phyloP scores from a whole-genome alignment of 306 rosid species.

The Adenanthera pavonina region DNA sequence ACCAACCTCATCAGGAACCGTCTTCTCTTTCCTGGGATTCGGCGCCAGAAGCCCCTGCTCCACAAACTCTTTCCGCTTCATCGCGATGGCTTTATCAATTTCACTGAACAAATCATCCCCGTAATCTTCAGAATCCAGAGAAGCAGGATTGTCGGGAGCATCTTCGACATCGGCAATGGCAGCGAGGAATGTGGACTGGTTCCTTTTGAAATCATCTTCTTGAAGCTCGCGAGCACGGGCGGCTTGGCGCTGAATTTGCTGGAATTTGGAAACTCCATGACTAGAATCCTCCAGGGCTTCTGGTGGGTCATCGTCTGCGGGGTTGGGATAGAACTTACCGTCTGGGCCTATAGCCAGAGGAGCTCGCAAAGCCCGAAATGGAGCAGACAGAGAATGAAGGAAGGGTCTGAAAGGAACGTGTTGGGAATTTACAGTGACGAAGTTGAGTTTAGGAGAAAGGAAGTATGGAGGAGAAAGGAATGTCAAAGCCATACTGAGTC shows the following conservation, averaged over 20 bases:
- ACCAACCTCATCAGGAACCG: slow-evolving; percentile 3
- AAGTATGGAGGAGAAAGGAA: slow-evolving; percentile 56
- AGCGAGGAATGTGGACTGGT: slow-evolving; percentile 80
- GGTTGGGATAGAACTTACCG: slow-evolving; percentile 79
- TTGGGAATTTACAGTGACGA: slow-evolving; percentile 43
- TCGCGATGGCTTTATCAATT: slow-evolving; percentile 81
- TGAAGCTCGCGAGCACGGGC: slow-evolving; percentile 69
- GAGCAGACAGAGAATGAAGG: slow-evolving; percentile 25
- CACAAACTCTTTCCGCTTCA: slow-evolving; percentile 89
- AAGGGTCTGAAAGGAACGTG: slow-evolving; percentile 30
- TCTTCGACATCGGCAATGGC: slow-evolving; percentile 88
- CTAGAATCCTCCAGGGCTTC: slow-evolving; percentile 73
- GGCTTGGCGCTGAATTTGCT: slow-evolving; percentile 84
- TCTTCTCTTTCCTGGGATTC: slow-evolving; percentile 64
- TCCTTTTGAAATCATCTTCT: slow-evolving; percentile 73
- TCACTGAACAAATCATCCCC: slow-evolving; percentile 87
- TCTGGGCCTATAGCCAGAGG: slow-evolving; percentile 62
- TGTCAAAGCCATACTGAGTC: slow-evolving; percentile 63
- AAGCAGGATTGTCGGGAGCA: slow-evolving; percentile 51
- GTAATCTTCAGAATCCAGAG: slow-evolving; percentile 38
- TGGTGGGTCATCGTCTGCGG: slow-evolving; percentile 88
- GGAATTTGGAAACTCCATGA: slow-evolving; percentile 77
- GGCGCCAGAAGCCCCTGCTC: slow-evolving; percentile 84
- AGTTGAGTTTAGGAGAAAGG: slow-evolving; percentile 44
- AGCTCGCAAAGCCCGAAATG: slow-evolving; percentile 37